Conservation (phyloP, 768 basidiomycete species). For the Mrakia gelida region DNA sequence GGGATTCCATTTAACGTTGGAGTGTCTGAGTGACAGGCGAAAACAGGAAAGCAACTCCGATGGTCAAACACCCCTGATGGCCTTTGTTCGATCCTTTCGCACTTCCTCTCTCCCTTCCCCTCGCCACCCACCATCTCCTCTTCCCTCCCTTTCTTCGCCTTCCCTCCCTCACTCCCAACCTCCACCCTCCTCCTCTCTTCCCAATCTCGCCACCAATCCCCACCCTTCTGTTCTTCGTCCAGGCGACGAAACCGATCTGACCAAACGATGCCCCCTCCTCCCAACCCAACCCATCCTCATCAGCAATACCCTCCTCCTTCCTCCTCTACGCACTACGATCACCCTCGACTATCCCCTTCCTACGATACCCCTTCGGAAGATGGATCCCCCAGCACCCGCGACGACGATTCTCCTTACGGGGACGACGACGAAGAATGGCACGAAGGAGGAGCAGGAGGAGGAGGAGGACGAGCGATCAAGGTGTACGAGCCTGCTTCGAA, state of each 20-base stretch:
- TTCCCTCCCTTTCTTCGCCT: background rate
- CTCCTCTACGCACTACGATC: background rate
- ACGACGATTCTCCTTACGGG: background rate
- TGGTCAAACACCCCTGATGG: background rate
- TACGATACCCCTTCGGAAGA: slow-evolving; percentile 12
- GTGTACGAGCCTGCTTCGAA: background rate
- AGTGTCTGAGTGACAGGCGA: too few relatives aligned
- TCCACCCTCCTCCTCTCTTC: background rate
- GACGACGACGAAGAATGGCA: background rate
- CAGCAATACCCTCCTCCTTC: background rate
- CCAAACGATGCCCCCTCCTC: background rate
- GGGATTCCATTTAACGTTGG: too few relatives aligned
- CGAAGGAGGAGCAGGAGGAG: background rate
- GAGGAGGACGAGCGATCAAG: background rate
- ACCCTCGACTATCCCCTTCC: background rate
- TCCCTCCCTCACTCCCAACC: background rate
- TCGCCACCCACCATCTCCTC: background rate
- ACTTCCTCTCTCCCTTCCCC: background rate
- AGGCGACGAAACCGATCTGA: background rate
- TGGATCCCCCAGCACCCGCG: background rate
- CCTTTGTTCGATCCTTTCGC: background rate
- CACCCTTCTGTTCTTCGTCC: background rate
- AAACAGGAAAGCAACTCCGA: background rate
- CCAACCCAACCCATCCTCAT: background rate
- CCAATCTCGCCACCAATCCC: background rate